Percentiles rank a stretch among this genome's conserved stretches.
Evolutionary conservation across 192 early-diverging fungal genomes (phyloP).

Genomic region (Phycomyces blakesleeanus): DNA sequence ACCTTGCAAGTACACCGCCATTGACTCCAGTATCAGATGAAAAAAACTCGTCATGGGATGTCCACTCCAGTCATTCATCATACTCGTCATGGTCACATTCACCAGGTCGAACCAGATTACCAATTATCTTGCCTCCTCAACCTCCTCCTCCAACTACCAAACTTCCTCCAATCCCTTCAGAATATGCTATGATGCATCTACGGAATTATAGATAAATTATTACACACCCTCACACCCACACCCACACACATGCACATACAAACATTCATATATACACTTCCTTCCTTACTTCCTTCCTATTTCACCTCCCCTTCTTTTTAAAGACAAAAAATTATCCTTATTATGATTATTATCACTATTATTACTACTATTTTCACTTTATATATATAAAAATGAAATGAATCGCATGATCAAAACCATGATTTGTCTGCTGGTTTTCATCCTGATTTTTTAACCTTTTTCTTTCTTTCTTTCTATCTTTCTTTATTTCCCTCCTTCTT

Average conservation of each 20-base stretch:
- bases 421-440: no score
- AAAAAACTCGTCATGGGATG: no score
- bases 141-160: neutral
- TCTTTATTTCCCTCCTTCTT: no score
- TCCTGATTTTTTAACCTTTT: neutral
- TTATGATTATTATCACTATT: slow-evolving; percentile 5
- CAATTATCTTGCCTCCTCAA: slow-evolving; percentile 2
- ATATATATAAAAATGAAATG: slow-evolving; percentile 2
- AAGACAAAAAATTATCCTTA: no score
- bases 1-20: neutral
- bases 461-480: no score
- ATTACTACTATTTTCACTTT: neutral
- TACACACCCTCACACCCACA: no score
- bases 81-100: no score
- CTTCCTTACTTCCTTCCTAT: no score
- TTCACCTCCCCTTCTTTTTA: no score
- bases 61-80: no score
- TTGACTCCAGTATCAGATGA: neutral
- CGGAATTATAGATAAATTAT: neutral
- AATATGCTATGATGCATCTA: neutral
- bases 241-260: no score
- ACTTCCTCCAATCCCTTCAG: slow-evolving; percentile 11
- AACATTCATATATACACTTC: no score
- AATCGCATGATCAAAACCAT: neutral
- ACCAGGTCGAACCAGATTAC: neutral